A percentile compares a stretch with the other conserved stretches of the same genome.
Conservation (phyloP, 768 basidiomycete species). For the Lentinula detonsa region DNA sequence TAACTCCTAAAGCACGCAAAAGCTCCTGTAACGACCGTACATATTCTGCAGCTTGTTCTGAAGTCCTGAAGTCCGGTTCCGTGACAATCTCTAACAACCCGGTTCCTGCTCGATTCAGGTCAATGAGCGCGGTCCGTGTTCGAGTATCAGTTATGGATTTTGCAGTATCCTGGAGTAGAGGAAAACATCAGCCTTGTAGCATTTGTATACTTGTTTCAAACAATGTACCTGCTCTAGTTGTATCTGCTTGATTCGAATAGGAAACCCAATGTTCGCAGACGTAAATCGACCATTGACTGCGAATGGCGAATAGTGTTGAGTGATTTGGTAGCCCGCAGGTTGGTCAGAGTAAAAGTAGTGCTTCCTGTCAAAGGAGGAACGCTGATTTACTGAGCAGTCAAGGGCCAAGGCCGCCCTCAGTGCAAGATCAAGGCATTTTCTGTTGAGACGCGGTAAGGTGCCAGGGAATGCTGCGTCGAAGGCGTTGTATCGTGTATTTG, state of each 20-base stretch:
- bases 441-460: conserved; percentile 72
- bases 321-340: conserved; percentile 94
- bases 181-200: conserved; percentile 2
- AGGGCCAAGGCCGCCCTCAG: conserved; percentile 79
- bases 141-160: conserved; percentile 65
- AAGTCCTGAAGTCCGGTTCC: conserved; percentile 86
- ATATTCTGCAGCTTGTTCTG: conserved; percentile 88
- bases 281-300: conserved; percentile 60
- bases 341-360: conserved; percentile 98
- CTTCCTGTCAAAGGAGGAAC: conserved; percentile 90
- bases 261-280: conserved; percentile 30
- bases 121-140: conserved; percentile 55
- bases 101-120: conserved; percentile 86
- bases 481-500: conserved; percentile 69
- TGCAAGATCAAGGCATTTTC: conserved; percentile 71
- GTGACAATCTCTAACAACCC: conserved; percentile 96
- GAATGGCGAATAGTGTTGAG: conserved; percentile 79
- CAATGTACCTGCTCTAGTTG: conserved; percentile 88
- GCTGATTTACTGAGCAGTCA: conserved; percentile 50
- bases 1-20: conserved; percentile 77
- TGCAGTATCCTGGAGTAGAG: conserved; percentile 71
- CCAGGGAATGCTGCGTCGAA: conserved; percentile 94
- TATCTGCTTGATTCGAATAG: conserved; percentile 86
- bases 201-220: not conserved
- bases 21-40: conserved; percentile 78